Conservation (phyloP, 768 basidiomycete genomes). For the Tricholoma terreum region DNA sequence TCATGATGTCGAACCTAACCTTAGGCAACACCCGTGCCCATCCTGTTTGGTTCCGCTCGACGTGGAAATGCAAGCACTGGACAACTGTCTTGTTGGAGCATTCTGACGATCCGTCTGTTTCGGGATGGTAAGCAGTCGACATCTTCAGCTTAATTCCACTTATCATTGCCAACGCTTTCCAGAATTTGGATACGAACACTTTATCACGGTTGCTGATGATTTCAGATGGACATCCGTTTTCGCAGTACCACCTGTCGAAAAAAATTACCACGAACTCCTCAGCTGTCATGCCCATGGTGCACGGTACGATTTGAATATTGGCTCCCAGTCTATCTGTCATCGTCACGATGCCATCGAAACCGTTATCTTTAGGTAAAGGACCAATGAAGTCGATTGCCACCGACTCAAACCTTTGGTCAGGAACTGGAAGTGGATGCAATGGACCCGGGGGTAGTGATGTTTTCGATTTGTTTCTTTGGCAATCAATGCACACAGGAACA, state of each 20-base stretch:
- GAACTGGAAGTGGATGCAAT: neutral
- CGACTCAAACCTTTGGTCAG: neutral
- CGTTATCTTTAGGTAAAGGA: slow-evolving; percentile 22
- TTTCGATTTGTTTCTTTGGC: slow-evolving; percentile 13
- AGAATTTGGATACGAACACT: slow-evolving; percentile 25
- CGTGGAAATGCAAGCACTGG: neutral
- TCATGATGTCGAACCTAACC: slow-evolving; percentile 17
- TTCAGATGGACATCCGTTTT: slow-evolving; percentile 18
- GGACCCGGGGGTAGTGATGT: neutral
- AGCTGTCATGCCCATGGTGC: slow-evolving; percentile 10
- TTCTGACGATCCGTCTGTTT: neutral
- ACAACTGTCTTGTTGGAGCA: neutral
- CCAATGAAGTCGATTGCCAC: neutral
- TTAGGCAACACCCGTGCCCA: slow-evolving; percentile 23
- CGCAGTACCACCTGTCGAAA: slow-evolving; percentile 16
- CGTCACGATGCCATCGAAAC: slow-evolving; percentile 21
- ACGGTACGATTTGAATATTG: slow-evolving; percentile 3
- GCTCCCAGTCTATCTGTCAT: slow-evolving; percentile 16
- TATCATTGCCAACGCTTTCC: neutral
- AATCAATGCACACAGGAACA: slow-evolving; percentile 14
- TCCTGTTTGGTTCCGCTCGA: slow-evolving; percentile 15
- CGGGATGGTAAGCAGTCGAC: neutral
- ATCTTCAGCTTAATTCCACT: neutral
- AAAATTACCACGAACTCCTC: slow-evolving; percentile 20
- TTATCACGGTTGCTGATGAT: slow-evolving; percentile 33